A percentile compares a stretch with the other conserved stretches of the same genome.
These are phyloP conservation scores for Letharia lupina DNA, from an alignment of 495 filamentous ascomycete genomes.

Conservation along the genomic window DNA sequence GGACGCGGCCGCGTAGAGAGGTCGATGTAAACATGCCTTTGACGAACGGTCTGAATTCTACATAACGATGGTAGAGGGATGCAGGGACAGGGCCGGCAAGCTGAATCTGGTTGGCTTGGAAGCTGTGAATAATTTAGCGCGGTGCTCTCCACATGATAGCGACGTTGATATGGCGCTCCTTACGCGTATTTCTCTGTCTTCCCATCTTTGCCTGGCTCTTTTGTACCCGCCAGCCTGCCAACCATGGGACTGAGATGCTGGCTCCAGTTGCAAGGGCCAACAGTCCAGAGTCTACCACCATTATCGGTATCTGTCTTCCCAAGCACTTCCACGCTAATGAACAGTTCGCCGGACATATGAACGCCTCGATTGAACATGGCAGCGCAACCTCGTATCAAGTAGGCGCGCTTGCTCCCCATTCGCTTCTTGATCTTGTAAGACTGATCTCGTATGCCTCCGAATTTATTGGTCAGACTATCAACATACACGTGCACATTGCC, in stretches of 20 bases:
- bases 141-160: not conserved
- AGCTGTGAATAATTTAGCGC: conserved; percentile 41
- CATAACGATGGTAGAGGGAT: conserved; percentile 77
- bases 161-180: conserved; percentile 23
- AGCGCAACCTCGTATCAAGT: conserved; percentile 57
- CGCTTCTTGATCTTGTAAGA: conserved; percentile 71
- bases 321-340: conserved; percentile 62
- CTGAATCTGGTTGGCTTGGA: conserved; percentile 90
- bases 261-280: conserved; percentile 67
- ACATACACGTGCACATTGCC: conserved; percentile 70
- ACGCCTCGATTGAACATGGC: conserved; percentile 46
- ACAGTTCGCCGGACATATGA: conserved; percentile 51
- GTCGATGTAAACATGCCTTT: conserved; percentile 75
- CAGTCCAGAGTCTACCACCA: conserved; percentile 70
- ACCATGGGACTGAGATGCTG: conserved; percentile 86
- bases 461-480: conserved; percentile 47
- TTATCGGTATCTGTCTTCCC: conserved; percentile 63
- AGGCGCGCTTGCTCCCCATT: conserved; percentile 76
- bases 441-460: conserved; percentile 58
- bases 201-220: conserved; percentile 48
- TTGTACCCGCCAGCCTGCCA: conserved; percentile 69
- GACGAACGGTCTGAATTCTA: conserved; percentile 86
- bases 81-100: conserved; percentile 72
- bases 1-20: conserved; percentile 65
- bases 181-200: conserved; percentile 68